Evolutionary conservation across 2,329 filamentous ascomycete species (phyloP).

Genomic region (Trichoderma cornu-damae): DNA sequence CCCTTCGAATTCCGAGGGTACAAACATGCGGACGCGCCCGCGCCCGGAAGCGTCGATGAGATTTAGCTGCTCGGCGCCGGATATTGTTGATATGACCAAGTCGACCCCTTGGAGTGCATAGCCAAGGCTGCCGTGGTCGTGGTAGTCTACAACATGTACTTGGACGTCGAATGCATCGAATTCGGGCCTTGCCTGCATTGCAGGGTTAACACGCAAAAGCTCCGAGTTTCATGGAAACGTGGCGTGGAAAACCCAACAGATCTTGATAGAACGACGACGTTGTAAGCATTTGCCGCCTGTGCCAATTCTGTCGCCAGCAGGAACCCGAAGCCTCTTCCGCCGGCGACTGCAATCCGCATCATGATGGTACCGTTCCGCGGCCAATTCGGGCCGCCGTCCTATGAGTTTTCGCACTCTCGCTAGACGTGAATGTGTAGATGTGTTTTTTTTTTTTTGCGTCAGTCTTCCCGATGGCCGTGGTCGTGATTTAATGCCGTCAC

Average conservation of each 20-base stretch:
- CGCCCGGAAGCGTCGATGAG: slow-evolving; percentile 66
- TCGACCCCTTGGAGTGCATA: slow-evolving; percentile 68
- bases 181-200: slow-evolving; percentile 46
- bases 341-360: slow-evolving; percentile 48
- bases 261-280: slow-evolving; percentile 66
- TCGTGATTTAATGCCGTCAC: slow-evolving; percentile 13
- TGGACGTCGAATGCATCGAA: slow-evolving; percentile 56
- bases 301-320: slow-evolving; percentile 51
- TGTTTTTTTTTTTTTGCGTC: neutral
- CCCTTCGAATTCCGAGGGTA: slow-evolving; percentile 73
- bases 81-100: slow-evolving; percentile 69
- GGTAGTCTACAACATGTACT: slow-evolving; percentile 64
- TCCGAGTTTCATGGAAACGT: slow-evolving; percentile 2
- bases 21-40: slow-evolving; percentile 61
- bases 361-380: slow-evolving; percentile 26
- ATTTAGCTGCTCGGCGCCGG: slow-evolving; percentile 59
- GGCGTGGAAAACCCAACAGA: slow-evolving; percentile 27
- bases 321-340: slow-evolving; percentile 42
- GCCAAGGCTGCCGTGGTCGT: slow-evolving; percentile 50
- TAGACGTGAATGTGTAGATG: slow-evolving; percentile 1
- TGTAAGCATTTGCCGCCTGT: slow-evolving; percentile 54
- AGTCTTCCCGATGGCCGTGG: neutral
- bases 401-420: slow-evolving; percentile 12
- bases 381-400: slow-evolving; percentile 17
- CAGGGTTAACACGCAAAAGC: slow-evolving; percentile 23